Conservation (phyloP, 1,284 basidiomycete genomes). For the Leucoagaricus sp. region DNA sequence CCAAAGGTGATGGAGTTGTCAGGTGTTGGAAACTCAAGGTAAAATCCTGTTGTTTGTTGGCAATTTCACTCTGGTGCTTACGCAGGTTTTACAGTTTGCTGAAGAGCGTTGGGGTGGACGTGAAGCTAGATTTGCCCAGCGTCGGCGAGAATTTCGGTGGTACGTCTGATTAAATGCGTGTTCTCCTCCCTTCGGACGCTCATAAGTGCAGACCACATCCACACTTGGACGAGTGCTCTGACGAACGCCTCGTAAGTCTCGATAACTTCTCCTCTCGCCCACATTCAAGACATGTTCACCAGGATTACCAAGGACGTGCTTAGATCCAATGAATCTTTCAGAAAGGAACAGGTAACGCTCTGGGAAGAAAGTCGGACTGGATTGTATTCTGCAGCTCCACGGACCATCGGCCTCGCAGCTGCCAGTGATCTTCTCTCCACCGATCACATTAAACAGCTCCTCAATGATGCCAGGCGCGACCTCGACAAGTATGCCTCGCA, state of each 20-base stretch:
- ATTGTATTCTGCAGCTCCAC: slow-evolving; percentile 27
- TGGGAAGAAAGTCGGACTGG: slow-evolving; percentile 33
- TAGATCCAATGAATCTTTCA: slow-evolving; percentile 22
- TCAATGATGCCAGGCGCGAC: slow-evolving; percentile 22
- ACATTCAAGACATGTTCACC: background rate
- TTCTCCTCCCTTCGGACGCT: background rate
- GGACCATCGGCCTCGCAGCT: slow-evolving; percentile 29
- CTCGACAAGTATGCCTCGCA: slow-evolving; percentile 24
- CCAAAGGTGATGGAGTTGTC: slow-evolving; percentile 32
- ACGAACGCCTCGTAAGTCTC: slow-evolving; percentile 28
- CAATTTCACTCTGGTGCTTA: background rate
- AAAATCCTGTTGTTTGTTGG: slow-evolving; percentile 2
- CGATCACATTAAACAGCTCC: slow-evolving; percentile 17
- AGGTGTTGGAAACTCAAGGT: slow-evolving; percentile 32
- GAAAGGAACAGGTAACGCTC: slow-evolving; percentile 23
- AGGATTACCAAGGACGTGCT: slow-evolving; percentile 30
- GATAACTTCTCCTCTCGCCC: background rate
- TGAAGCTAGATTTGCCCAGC: slow-evolving; percentile 25
- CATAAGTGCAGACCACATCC: slow-evolving; percentile 28
- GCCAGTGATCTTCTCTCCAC: slow-evolving; percentile 27
- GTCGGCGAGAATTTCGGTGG: slow-evolving; percentile 32
- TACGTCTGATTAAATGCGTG: slow-evolving; percentile 14
- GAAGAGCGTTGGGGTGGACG: slow-evolving; percentile 21
- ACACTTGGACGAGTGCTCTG: slow-evolving; percentile 32
- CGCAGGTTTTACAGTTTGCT: slow-evolving; percentile 9